Base-by-base conservation (phyloP, 495 filamentous ascomycete species). In the Acidiella bohemica region DNA sequence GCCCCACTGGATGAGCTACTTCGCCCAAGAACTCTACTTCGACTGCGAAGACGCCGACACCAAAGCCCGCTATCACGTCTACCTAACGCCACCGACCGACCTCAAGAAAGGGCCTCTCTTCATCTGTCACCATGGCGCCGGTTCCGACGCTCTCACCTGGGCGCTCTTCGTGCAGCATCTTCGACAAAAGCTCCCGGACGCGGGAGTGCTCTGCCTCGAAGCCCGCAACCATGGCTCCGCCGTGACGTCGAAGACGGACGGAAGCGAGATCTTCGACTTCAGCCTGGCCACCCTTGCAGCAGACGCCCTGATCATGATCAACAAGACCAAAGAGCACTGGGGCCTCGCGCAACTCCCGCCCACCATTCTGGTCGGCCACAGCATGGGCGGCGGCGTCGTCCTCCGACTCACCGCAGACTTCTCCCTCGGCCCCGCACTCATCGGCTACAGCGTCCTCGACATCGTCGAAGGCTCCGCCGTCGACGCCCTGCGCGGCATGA, bases 401-500 rank as follows among this genome's bases (percentile, higher is more conserved):
- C 88, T 83, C 3, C 75, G 95, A 47, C 68, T 88, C 18, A 85
- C 86, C 1, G 76, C 68, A 50, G 63, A 62, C 10, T 75, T 74
- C 5, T 60, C 64, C 38, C 59, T 93, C 16, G 82, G 84, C 1
- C 58, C 57, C 20, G 66, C 75, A 19, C 53, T 95, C 4, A 60
- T 96, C 11, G 92, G 84, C 11, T 93, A 88, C 64, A 83, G 76
- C 6, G 87, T 99, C 9, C 62, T 99, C 9, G 90, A 99, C 59
- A 85, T 99, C 8, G 90, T 99, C 23, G 90, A 99, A 64, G 86
- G 76, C 1, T 79, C 73, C 6, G 76, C 77, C 20, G 84, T 99
- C 57, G 90, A 96, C 56, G 90, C 90, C n/a, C 67, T 96, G 26
- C 78, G 83, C 59, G 82, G 78, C 54, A 99, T 99, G 92, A 80